These are phyloP conservation scores for Dichotomocladium elegans DNA, from an alignment of 371 early-diverging fungal species.

Conservation along the genomic window DNA sequence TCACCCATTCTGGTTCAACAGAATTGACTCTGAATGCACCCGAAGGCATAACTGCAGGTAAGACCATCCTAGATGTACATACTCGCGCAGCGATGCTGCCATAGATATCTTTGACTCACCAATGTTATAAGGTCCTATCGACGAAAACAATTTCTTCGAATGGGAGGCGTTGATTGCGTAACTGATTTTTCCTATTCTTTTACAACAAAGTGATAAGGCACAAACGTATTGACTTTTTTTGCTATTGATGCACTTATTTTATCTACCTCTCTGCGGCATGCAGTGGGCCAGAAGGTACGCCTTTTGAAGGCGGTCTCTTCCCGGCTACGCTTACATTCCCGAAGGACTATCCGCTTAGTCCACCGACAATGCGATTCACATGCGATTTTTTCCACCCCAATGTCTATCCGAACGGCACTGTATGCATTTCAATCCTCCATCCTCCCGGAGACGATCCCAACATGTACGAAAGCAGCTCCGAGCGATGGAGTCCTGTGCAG, in stretches of 20 bases:
- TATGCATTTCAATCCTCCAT: slow-evolving; percentile 99
- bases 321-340: slow-evolving; percentile 87
- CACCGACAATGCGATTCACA: slow-evolving; percentile 89
- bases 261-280: slow-evolving; percentile 3
- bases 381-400: slow-evolving; percentile 96
- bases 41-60: slow-evolving; percentile 94
- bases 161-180: slow-evolving; percentile 97
- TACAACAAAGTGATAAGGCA: background rate
- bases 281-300: slow-evolving; percentile 93
- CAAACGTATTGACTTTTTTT: background rate
- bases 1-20: slow-evolving; percentile 19
- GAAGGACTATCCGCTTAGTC: slow-evolving; percentile 92
- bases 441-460: slow-evolving; percentile 98
- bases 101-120: slow-evolving; percentile 1
- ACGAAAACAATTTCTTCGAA: slow-evolving; percentile 91
- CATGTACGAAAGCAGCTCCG: slow-evolving; percentile 89
- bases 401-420: slow-evolving; percentile 96
- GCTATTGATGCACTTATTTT: background rate
- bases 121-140: slow-evolving; percentile 88
- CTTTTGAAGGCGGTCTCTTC: slow-evolving; percentile 89
- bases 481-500: slow-evolving; percentile 97
- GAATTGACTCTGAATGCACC: slow-evolving; percentile 94
- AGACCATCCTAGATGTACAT: background rate
- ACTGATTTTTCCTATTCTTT: slow-evolving; percentile 10
- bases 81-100: background rate